Percentiles rank a stretch among this genome's conserved stretches.
Conservation (phyloP, 2,329 filamentous ascomycete species). For the Mycocentrospora acerina region DNA sequence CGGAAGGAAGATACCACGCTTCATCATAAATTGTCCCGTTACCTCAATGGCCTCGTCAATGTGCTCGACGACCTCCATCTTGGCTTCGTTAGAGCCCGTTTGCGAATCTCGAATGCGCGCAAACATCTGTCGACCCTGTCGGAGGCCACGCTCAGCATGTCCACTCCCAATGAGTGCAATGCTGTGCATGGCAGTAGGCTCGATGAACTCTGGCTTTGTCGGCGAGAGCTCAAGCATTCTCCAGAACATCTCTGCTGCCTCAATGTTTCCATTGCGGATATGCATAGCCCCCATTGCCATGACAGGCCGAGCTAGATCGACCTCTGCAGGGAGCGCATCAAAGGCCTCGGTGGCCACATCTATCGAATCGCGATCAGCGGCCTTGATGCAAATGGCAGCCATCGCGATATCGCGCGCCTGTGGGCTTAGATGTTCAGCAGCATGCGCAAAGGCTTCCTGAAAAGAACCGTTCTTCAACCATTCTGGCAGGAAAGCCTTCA, state of each 20-base stretch:
- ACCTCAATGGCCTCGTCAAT: conserved; percentile 84
- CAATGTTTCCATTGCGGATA: conserved; percentile 77
- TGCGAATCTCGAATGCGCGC: conserved; percentile 70
- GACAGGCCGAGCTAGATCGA: conserved; percentile 55
- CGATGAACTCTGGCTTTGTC: conserved; percentile 69
- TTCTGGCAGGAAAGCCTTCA: conserved; percentile 76
- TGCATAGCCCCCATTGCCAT: conserved; percentile 86
- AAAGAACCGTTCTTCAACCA: conserved; percentile 71
- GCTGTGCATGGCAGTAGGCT: conserved; percentile 87
- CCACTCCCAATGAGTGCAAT: conserved; percentile 85
- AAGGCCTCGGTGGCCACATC: conserved; percentile 64
- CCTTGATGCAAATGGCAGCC: conserved; percentile 70
- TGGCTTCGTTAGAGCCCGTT: conserved; percentile 48
- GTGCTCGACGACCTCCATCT: conserved; percentile 67
- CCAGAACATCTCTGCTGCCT: conserved; percentile 79
- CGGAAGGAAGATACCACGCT: conserved; percentile 53
- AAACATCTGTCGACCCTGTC: conserved; percentile 83
- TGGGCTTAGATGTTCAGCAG: conserved; percentile 61
- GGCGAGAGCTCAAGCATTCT: conserved; percentile 65
- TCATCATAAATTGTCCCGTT: conserved; percentile 59
- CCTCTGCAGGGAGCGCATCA: conserved; percentile 51
- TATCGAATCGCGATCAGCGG: conserved; percentile 77
- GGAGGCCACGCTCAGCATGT: conserved; percentile 77
- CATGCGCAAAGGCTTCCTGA: conserved; percentile 72
- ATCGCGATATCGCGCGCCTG: conserved; percentile 64